A percentile compares a stretch with the other conserved stretches of the same genome.
Conservation (phyloP, 176 grass and related monocot genomes). For the Phoenix dactylifera region DNA sequence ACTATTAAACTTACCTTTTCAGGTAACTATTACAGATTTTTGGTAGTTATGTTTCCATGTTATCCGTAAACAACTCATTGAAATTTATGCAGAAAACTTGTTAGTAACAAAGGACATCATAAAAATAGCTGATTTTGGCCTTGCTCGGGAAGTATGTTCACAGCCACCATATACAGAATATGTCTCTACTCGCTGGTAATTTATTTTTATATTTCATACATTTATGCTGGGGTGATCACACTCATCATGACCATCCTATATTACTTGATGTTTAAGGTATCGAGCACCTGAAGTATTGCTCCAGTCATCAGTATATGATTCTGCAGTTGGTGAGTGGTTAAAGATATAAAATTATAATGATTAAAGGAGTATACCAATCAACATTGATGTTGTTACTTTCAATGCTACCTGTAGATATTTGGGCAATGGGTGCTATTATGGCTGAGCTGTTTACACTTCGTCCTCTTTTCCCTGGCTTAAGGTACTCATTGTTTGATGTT, state of each 20-base stretch:
- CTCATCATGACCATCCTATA: background rate
- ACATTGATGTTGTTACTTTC: constrained; percentile 2
- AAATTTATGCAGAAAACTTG: constrained; percentile 59
- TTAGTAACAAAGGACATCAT: constrained; percentile 84
- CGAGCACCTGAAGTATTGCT: constrained; percentile 94
- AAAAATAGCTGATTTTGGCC: constrained; percentile 97
- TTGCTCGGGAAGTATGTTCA: constrained; percentile 84
- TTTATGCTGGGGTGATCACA: constrained; percentile 15
- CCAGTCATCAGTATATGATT: constrained; percentile 83
- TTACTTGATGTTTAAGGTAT: constrained; percentile 58
- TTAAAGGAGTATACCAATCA: too few species aligned
- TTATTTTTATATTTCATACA: background rate
- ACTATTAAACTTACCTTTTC: too few species aligned
- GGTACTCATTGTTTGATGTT: constrained; percentile 35
- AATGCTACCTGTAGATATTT: constrained; percentile 69
- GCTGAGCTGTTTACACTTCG: constrained; percentile 86
- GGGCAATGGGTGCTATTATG: constrained; percentile 99
- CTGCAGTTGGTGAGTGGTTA: constrained; percentile 66
- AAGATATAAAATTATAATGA: too few species aligned
- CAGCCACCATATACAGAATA: constrained; percentile 94
- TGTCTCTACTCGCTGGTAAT: constrained; percentile 92
- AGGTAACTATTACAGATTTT: too few species aligned
- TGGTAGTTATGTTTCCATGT: background rate
- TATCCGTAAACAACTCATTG: too few species aligned
- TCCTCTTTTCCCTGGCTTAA: constrained; percentile 93